A percentile compares a stretch with the other conserved stretches of the same genome.
Evolutionary conservation across 2,329 filamentous ascomycete genomes (phyloP).

Genomic region (Talaromyces sp.): DNA sequence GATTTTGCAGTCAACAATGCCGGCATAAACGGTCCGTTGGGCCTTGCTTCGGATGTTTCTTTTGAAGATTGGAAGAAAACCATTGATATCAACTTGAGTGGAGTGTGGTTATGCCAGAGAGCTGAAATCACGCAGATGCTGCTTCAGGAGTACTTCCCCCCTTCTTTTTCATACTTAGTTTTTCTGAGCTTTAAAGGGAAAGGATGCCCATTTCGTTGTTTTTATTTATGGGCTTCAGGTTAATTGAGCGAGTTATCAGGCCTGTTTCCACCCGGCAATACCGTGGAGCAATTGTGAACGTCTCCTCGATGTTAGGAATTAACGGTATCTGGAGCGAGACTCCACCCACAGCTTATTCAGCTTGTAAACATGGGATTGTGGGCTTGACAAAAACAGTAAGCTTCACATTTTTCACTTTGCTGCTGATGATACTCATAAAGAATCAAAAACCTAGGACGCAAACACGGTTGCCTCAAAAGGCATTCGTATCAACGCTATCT

Average conservation of each 20-base stretch:
- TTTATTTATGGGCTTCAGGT: not conserved
- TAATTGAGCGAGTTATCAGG: not conserved
- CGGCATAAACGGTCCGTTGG: conserved; percentile 63
- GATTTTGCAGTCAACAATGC: not conserved
- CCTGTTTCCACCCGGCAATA: not conserved
- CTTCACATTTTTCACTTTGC: not conserved
- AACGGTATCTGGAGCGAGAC: not conserved
- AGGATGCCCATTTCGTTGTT: not conserved
- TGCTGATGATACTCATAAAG: not conserved
- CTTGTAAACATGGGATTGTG: not conserved
- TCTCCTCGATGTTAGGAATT: not conserved
- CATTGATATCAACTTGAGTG: not conserved
- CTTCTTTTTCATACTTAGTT: not conserved
- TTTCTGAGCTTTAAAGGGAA: not conserved
- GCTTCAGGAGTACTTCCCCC: not conserved
- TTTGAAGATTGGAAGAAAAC: not conserved
- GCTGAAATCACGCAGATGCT: not conserved
- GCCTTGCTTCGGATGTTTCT: conserved; percentile 50
- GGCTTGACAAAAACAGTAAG: not conserved
- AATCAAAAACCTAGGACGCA: not conserved
- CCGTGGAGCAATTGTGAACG: not conserved
- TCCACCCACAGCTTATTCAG: not conserved
- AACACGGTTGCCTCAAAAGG: not conserved
- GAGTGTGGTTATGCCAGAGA: not conserved
- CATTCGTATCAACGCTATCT: not conserved